Evolutionary conservation across 2,329 filamentous ascomycete species (phyloP).

Genomic region (Colletotrichum limetticola): DNA sequence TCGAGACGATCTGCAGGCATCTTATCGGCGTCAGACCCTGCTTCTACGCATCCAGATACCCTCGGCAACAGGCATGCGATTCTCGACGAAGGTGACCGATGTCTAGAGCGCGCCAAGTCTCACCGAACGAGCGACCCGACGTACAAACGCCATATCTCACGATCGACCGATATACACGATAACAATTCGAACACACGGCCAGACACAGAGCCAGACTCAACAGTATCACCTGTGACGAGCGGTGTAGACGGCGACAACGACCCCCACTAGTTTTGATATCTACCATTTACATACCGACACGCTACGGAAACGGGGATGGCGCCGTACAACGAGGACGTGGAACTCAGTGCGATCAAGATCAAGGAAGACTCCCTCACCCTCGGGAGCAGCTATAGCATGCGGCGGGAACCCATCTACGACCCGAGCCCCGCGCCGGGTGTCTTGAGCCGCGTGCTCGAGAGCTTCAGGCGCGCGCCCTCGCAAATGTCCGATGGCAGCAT

Average conservation of each 20-base stretch:
- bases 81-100: slow-evolving; percentile 12
- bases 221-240: not conserved
- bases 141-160: not conserved
- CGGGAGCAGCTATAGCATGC: slow-evolving; percentile 63
- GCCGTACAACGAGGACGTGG: slow-evolving; percentile 53
- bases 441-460: slow-evolving; percentile 63
- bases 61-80: slow-evolving; percentile 25
- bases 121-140: slow-evolving; percentile 3
- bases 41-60: not conserved
- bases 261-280: not conserved
- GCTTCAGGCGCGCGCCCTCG: slow-evolving; percentile 71
- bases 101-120: slow-evolving; percentile 1
- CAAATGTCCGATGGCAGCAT: slow-evolving; percentile 49
- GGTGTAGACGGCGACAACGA: not conserved
- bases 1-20: not conserved
- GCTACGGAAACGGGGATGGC: slow-evolving; percentile 45
- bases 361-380: slow-evolving; percentile 66
- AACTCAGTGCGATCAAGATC: slow-evolving; percentile 68
- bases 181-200: not conserved
- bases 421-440: slow-evolving; percentile 46
- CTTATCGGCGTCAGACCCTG: not conserved
- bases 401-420: slow-evolving; percentile 60
- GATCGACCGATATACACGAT: not conserved
- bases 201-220: not conserved
- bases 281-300: slow-evolving; percentile 5